Percentiles rank a stretch among this genome's conserved stretches.
Conservation (phyloP, 1,139 yeast species). For the Zygosaccharomyces pseudobailii region DNA sequence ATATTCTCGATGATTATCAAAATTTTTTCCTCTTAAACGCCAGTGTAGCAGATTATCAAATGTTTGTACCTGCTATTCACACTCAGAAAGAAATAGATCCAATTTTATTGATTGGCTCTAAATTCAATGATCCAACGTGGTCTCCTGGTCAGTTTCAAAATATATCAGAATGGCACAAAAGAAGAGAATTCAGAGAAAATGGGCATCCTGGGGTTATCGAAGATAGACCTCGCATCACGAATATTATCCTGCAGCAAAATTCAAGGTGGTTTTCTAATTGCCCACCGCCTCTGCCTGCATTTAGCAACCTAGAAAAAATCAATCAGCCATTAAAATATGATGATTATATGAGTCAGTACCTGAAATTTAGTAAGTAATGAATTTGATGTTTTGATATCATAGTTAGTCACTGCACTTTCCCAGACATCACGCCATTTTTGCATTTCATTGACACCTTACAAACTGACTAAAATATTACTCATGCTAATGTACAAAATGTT, state of each 20-base stretch:
- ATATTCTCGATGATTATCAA: conserved; percentile 36
- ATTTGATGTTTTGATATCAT: neutral
- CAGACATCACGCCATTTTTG: too few relatives aligned
- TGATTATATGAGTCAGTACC: conserved; percentile 4
- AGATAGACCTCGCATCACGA: conserved; percentile 52
- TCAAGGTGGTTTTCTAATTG: conserved; percentile 22
- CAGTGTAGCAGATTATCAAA: conserved; percentile 19
- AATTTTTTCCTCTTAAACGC: conserved; percentile 32
- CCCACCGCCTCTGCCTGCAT: conserved; percentile 49
- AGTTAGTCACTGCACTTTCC: too few relatives aligned
- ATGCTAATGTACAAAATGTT: conserved; percentile 1
- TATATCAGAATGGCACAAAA: conserved; percentile 33
- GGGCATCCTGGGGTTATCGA: conserved; percentile 61
- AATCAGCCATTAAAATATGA: conserved; percentile 31
- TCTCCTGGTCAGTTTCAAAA: conserved; percentile 13
- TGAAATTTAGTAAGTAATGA: neutral
- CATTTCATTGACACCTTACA: too few relatives aligned
- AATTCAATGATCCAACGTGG: conserved; percentile 30
- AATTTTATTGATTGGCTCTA: conserved; percentile 25
- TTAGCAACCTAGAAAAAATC: conserved; percentile 60
- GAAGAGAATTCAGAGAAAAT: conserved; percentile 40
- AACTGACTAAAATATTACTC: neutral
- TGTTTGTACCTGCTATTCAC: conserved; percentile 3
- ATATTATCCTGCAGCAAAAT: conserved; percentile 37
- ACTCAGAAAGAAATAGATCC: conserved; percentile 16